Conservation (phyloP, 352 stramenopile species). For the Phytophthora pisi region DNA sequence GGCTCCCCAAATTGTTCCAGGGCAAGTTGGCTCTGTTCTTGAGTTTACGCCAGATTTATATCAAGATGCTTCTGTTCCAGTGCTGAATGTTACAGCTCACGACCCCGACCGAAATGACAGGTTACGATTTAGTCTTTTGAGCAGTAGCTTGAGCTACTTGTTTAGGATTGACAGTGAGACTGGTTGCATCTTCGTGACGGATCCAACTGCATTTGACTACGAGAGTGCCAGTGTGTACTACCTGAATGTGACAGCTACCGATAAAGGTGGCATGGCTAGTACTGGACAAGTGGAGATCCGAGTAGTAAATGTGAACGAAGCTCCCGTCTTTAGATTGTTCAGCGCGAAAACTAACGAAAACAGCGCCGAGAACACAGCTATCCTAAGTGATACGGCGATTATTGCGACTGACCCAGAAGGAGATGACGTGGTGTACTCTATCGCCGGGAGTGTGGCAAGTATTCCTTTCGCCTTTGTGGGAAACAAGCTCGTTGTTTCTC, state of each 20-base stretch:
- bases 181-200: constrained; percentile 43
- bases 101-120: constrained; percentile 27
- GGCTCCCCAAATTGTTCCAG: constrained; percentile 33
- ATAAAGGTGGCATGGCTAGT: constrained; percentile 38
- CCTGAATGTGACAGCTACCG: constrained; percentile 34
- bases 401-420: constrained; percentile 31
- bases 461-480: constrained; percentile 25
- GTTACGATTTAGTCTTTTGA: constrained; percentile 15
- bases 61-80: constrained; percentile 26
- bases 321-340: constrained; percentile 38
- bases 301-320: constrained; percentile 55
- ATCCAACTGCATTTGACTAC: constrained; percentile 51
- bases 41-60: constrained; percentile 42
- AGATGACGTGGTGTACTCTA: constrained; percentile 13
- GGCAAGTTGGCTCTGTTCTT: constrained; percentile 34
- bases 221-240: constrained; percentile 31
- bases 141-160: constrained; percentile 29
- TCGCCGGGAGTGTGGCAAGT: background rate
- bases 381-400: constrained; percentile 7
- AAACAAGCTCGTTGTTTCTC: constrained; percentile 25
- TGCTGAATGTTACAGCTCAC: constrained; percentile 30
- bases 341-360: constrained; percentile 26
- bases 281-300: constrained; percentile 36
- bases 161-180: constrained; percentile 52
- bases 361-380: constrained; percentile 19